Conservation (phyloP, 2,329 filamentous ascomycete genomes). For the Penicillium brevicompactum region DNA sequence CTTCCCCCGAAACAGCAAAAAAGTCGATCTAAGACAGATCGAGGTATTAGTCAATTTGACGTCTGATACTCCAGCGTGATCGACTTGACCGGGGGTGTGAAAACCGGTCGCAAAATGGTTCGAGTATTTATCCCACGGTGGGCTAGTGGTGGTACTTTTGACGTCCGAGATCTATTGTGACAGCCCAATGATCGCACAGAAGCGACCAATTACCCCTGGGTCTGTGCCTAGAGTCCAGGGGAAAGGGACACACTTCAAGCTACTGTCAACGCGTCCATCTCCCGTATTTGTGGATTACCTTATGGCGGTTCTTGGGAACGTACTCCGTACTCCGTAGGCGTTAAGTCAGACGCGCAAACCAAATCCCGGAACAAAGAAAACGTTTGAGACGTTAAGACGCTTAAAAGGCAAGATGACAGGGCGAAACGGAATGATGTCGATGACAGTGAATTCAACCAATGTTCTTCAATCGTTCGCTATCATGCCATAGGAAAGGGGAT, state of each 20-base stretch:
- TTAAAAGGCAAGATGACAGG: neutral
- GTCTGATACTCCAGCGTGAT: constrained; percentile 11
- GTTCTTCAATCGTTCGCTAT: neutral
- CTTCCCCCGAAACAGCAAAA: neutral
- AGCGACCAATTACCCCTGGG: neutral
- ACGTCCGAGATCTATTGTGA: constrained; percentile 4
- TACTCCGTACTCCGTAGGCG: no score
- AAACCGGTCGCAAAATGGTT: constrained; percentile 15
- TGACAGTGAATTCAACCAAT: neutral
- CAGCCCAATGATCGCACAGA: constrained; percentile 2
- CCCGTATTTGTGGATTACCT: constrained; percentile 14
- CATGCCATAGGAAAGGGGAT: neutral
- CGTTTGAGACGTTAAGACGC: neutral
- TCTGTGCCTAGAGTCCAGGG: constrained; percentile 16
- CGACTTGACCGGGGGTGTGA: constrained; percentile 4
- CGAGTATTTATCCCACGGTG: constrained; percentile 11
- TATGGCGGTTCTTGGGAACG: constrained; percentile 1
- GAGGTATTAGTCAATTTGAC: constrained; percentile 7
- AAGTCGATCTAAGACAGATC: constrained; percentile 19
- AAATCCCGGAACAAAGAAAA: constrained; percentile 1
- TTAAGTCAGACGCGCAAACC: neutral
- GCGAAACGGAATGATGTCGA: neutral
- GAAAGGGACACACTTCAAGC: constrained; percentile 20
- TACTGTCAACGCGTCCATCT: constrained; percentile 25
- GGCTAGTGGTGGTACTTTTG: constrained; percentile 25